Evolutionary conservation across 2,329 filamentous ascomycete species (phyloP).

Genomic region (Trichophyton verrucosum): DNA sequence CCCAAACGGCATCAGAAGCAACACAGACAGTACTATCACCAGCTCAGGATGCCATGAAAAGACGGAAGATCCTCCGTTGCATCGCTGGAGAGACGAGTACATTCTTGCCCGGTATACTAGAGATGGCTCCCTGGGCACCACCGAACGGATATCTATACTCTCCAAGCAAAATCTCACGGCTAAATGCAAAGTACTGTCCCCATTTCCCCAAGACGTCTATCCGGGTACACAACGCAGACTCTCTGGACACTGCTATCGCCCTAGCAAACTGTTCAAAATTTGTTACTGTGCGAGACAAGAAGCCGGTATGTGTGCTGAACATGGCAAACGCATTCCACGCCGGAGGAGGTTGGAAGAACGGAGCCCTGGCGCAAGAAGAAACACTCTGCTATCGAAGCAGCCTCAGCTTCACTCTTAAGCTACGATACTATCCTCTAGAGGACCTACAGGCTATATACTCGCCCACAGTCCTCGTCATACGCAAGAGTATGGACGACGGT

Average conservation of each 20-base stretch:
- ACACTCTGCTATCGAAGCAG: constrained; percentile 52
- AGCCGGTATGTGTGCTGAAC: constrained; percentile 50
- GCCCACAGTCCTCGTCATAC: constrained; percentile 48
- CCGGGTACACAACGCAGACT: constrained; percentile 45
- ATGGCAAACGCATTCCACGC: constrained; percentile 47
- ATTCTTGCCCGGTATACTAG: constrained; percentile 38
- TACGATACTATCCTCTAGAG: constrained; percentile 42
- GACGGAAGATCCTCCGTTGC: constrained; percentile 24
- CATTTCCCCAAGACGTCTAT: constrained; percentile 26
- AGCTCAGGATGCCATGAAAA: neutral
- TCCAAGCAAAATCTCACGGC: constrained; percentile 26
- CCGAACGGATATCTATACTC: constrained; percentile 30
- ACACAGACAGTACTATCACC: neutral
- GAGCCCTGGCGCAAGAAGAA: constrained; percentile 56
- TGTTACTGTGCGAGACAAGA: constrained; percentile 18
- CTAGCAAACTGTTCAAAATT: constrained; percentile 19
- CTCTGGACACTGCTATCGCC: constrained; percentile 43
- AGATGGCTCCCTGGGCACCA: constrained; percentile 32
- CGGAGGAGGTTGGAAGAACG: constrained; percentile 53
- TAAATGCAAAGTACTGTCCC: constrained; percentile 36
- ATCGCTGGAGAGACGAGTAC: constrained; percentile 38
- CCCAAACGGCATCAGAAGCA: neutral
- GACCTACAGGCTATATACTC: constrained; percentile 45
- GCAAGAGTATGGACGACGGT: constrained; percentile 36
- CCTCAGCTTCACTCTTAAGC: constrained; percentile 29